Evolutionary conservation across 108 stramenopile species (phyloP).

Genomic region (Discostella pseudostelligera): DNA sequence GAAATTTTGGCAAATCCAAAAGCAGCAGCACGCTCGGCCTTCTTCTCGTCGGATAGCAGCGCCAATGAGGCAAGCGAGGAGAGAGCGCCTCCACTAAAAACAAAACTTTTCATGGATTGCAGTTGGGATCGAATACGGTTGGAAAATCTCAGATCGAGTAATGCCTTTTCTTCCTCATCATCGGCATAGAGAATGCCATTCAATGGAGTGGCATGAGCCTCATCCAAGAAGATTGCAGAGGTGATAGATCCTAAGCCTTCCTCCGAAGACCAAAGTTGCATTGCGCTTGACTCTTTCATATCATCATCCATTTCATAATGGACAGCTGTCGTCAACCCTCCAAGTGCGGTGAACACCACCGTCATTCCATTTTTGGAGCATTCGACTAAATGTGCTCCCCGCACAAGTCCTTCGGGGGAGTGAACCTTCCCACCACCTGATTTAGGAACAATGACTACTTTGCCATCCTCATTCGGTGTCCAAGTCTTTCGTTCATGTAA

Average conservation of each 20-base stretch:
- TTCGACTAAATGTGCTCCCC: conserved; percentile 41
- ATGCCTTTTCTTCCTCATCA: conserved; percentile 51
- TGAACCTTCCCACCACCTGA: too few relatives aligned
- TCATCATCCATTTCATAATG: conserved; percentile 15
- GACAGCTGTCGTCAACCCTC: conserved; percentile 54
- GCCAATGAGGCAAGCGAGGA: conserved; percentile 25
- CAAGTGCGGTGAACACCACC: conserved; percentile 47
- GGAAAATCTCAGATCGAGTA: conserved; percentile 53
- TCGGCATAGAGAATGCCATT: conserved; percentile 25
- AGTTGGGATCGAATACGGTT: conserved; percentile 61
- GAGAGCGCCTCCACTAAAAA: conserved; percentile 36
- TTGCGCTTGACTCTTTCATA: conserved; percentile 6
- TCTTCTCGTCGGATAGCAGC: conserved; percentile 34
- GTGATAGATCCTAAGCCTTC: conserved; percentile 68
- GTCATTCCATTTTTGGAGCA: conserved; percentile 42
- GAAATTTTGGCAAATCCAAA: conserved; percentile 88
- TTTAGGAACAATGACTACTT: conserved; percentile 1
- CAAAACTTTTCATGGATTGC: conserved; percentile 32
- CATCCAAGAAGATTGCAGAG: conserved; percentile 72
- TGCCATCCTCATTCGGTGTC: conserved; percentile 2
- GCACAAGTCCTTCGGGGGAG: conserved; percentile 13
- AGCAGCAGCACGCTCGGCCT: conserved; percentile 48
- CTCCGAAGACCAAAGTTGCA: conserved; percentile 65
- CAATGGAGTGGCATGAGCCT: conserved; percentile 51
- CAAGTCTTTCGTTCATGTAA: too few relatives aligned